Evolutionary conservation across 352 stramenopile genomes (phyloP), one percentile per base, ranked within the genome.

Genomic region (Phytophthora kernoviae): DNA sequence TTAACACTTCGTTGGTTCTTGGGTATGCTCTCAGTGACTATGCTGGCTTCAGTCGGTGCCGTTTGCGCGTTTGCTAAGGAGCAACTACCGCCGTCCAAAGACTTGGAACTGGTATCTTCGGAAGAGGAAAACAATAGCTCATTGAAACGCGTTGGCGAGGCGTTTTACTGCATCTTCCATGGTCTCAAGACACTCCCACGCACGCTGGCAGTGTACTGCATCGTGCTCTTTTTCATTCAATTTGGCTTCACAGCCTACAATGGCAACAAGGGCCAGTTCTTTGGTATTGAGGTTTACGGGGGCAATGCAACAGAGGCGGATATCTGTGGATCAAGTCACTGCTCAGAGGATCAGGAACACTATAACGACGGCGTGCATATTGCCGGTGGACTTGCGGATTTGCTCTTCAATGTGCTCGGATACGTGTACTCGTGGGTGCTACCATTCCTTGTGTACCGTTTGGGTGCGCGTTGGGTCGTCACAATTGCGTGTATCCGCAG

Each of bases 211-310:
- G 46, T 84, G 12, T 92, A 85, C 54, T 83, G 75, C 53, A n/a
- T 81, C 5, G 67, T 90, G 24, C 53, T 87, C 21, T 75, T 87
- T 36, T 77, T 59, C 32, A 53, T 86, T 20, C 62, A 82, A 57
- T 90, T 79, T 53, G 80, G 80, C 2, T 85, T 77, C 53, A 87
- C 75, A 9, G 70, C 77, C 2, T 90, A 90, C 59, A 85, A 85
- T 40, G 75, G 75, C 44, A 82, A 78, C 56, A 90, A 88, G 47
- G 75, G 77, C 0, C 77, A 88, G 44, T 88, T 87, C 47, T 90
- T 87, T 27, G 77, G 78, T 2, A 68, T 86, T 18, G 70, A 80
- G 42, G 80, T 90, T 9, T 81, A 75, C n/a, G 62, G 51, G 8
- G 80, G 80, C 3, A 71, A 79, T 24, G 67, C 80, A 4, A 73